A percentile compares a stretch with the other conserved stretches of the same genome.
Conservation (phyloP, 1,284 basidiomycete genomes). For the Leccinum variabile region DNA sequence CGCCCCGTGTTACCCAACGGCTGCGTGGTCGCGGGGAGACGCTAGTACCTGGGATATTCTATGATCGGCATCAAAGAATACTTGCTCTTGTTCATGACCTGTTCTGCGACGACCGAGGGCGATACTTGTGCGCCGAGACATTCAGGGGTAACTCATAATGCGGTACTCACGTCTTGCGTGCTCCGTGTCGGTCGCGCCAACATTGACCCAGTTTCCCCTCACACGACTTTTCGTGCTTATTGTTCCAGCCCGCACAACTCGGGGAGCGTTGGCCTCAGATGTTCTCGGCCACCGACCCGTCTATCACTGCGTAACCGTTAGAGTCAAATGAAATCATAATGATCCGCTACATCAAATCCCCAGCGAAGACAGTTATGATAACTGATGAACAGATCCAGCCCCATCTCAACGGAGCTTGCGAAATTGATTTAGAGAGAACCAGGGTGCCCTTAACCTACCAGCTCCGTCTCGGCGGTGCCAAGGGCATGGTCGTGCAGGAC, state of each 20-base stretch:
- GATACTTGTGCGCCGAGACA: slow-evolving; percentile 3
- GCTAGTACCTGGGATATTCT: background rate
- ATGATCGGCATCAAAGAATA: slow-evolving; percentile 48
- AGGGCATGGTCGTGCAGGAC: slow-evolving; percentile 42
- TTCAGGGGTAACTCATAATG: no score
- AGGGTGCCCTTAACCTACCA: slow-evolving; percentile 40
- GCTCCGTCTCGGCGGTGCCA: slow-evolving; percentile 43
- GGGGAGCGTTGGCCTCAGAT: slow-evolving; percentile 40
- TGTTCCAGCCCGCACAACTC: slow-evolving; percentile 41
- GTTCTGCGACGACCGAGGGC: slow-evolving; percentile 35
- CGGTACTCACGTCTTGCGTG: no score
- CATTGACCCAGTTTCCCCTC: no score
- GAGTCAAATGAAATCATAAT: slow-evolving; percentile 32
- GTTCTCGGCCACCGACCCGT: no score
- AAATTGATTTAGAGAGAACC: slow-evolving; percentile 35
- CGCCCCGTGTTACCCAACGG: slow-evolving; percentile 47
- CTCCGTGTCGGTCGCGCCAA: no score
- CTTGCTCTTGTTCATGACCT: slow-evolving; percentile 59
- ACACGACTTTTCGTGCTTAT: slow-evolving; percentile 29
- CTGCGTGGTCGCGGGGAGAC: slow-evolving; percentile 50
- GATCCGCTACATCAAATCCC: slow-evolving; percentile 33
- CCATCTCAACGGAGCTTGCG: slow-evolving; percentile 37
- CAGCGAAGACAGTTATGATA: slow-evolving; percentile 28
- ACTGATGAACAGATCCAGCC: slow-evolving; percentile 51
- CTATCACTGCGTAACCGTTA: slow-evolving; percentile 34